Percentiles rank a stretch among this genome's conserved stretches.
phyloP scores from a whole-genome alignment of 768 basidiomycete genomes.

The Lentinula edodes region DNA sequence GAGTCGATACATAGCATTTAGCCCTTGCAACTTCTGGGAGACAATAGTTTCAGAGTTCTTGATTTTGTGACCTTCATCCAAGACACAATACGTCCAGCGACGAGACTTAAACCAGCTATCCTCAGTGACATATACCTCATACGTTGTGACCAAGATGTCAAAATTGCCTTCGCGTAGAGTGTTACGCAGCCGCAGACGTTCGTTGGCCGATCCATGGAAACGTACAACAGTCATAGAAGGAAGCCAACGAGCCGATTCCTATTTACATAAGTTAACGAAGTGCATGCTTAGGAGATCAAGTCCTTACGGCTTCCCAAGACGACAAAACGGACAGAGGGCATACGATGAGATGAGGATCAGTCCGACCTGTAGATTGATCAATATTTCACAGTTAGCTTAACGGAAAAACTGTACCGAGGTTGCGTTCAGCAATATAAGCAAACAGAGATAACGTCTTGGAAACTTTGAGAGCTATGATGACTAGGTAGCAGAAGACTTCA shows the following conservation, averaged over 20 bases:
- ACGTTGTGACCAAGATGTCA: constrained; percentile 64
- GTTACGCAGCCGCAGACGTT: constrained; percentile 51
- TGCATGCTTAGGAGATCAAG: neutral
- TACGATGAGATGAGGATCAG: constrained; percentile 64
- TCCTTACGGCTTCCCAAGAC: constrained; percentile 49
- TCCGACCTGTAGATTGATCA: constrained; percentile 21
- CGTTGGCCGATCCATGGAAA: constrained; percentile 52
- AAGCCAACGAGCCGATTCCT: constrained; percentile 53
- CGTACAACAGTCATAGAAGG: constrained; percentile 49
- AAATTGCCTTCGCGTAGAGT: constrained; percentile 32
- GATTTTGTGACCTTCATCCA: constrained; percentile 69
- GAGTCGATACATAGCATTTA: constrained; percentile 54
- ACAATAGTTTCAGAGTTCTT: constrained; percentile 60
- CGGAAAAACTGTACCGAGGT: constrained; percentile 15
- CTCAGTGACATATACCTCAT: constrained; percentile 57
- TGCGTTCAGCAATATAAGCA: constrained; percentile 57
- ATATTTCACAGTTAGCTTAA: neutral
- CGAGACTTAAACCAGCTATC: constrained; percentile 55
- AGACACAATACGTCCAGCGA: constrained; percentile 53
- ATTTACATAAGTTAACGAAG: constrained; percentile 3
- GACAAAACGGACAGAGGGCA: constrained; percentile 67
- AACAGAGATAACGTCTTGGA: constrained; percentile 54
- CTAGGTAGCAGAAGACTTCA: too few relatives aligned
- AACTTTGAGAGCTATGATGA: neutral
- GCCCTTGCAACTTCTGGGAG: constrained; percentile 45